Conservation (phyloP, 192 early-diverging fungal genomes). For the Backusella luteola region DNA sequence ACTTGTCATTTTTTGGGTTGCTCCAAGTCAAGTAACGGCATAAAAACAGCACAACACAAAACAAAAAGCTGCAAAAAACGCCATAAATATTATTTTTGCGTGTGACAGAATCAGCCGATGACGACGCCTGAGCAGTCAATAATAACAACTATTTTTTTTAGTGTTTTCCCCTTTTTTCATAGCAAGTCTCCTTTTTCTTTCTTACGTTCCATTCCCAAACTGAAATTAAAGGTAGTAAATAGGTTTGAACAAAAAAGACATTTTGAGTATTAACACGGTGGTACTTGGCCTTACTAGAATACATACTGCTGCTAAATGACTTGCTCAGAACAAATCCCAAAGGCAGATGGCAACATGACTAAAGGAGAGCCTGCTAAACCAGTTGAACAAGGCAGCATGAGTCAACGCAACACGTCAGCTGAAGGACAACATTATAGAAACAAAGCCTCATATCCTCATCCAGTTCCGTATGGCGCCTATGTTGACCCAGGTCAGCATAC, state of each 20-base stretch:
- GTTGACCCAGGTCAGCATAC: not conserved
- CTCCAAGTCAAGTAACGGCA: not conserved
- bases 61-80: not conserved
- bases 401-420: not conserved
- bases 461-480: slow-evolving; percentile 8
- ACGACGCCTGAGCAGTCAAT: not conserved
- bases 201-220: not conserved
- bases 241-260: not conserved
- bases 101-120: not conserved
- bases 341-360: not conserved
- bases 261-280: not conserved
- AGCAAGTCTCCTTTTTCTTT: not conserved
- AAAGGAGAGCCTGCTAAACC: not conserved
- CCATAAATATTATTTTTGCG: not conserved
- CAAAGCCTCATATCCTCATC: not conserved
- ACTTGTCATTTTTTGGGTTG: not conserved
- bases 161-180: not conserved
- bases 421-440: not conserved
- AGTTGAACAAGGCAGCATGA: not conserved
- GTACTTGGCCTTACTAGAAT: not conserved
- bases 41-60: not conserved
- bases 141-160: not conserved
- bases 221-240: not conserved
- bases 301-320: not conserved
- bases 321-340: not conserved